A percentile compares a stretch with the other conserved stretches of the same genome.
Evolutionary conservation across 1,139 yeast genomes (phyloP).

Genomic region (Hemisphaericaspora subhashii): DNA sequence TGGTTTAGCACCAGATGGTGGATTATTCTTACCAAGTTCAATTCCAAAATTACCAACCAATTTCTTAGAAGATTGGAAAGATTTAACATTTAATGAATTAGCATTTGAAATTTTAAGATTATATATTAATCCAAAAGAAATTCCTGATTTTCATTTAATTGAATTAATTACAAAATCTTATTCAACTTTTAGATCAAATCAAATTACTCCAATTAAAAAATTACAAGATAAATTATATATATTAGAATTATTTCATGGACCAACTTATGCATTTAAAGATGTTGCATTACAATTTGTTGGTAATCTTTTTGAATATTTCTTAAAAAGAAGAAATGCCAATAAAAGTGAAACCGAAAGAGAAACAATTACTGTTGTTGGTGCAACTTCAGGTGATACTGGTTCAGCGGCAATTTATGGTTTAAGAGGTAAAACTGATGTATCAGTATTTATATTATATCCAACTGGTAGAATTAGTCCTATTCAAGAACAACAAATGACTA

Average conservation of each 20-base stretch:
- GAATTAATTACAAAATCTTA: constrained; percentile 68
- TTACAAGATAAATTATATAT: constrained; percentile 65
- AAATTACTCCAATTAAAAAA: constrained; percentile 79
- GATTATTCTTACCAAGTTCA: constrained; percentile 82
- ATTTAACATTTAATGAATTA: constrained; percentile 75
- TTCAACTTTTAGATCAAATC: constrained; percentile 82
- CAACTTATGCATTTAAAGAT: constrained; percentile 98
- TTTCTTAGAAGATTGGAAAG: constrained; percentile 67
- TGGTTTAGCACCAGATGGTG: constrained; percentile 96
- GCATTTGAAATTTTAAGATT: constrained; percentile 85
- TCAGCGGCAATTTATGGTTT: constrained; percentile 98
- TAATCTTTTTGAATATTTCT: constrained; percentile 88
- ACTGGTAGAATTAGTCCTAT: constrained; percentile 97
- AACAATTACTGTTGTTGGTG: constrained; percentile 93
- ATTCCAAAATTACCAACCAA: constrained; percentile 70
- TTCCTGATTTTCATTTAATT: constrained; percentile 66
- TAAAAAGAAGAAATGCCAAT: constrained; percentile 70
- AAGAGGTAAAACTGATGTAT: constrained; percentile 93
- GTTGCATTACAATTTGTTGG: constrained; percentile 98
- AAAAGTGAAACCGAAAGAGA: constrained; percentile 65
- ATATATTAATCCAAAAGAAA: constrained; percentile 69
- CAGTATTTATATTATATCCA: constrained; percentile 93
- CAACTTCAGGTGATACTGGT: constrained; percentile 98
- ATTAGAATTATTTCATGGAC: constrained; percentile 95
- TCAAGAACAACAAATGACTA: constrained; percentile 98